These are phyloP conservation scores for Kodamaea fungicola DNA, from an alignment of 1,139 yeast genomes.

Conservation along the genomic window DNA sequence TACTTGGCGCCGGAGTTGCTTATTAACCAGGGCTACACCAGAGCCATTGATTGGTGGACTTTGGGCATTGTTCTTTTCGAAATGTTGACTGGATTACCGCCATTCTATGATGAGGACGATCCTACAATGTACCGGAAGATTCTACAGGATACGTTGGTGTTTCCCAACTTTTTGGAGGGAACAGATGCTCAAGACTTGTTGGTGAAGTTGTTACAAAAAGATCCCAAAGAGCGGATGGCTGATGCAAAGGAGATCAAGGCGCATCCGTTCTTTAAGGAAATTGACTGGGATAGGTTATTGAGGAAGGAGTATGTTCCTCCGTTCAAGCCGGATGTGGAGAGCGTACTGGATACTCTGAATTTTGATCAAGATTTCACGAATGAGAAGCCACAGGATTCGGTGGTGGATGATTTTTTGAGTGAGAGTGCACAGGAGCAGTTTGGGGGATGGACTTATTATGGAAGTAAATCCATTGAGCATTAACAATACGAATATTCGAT, in stretches of 20 bases:
- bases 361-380: constrained; percentile 91
- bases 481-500: too few species aligned
- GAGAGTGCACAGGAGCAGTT: constrained; percentile 94
- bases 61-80: constrained; percentile 89
- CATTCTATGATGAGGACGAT: constrained; percentile 88
- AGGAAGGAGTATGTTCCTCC: constrained; percentile 94
- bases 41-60: constrained; percentile 98
- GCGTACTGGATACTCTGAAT: constrained; percentile 84
- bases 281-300: constrained; percentile 84
- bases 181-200: constrained; percentile 83
- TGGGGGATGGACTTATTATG: constrained; percentile 98
- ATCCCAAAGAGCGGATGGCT: constrained; percentile 73
- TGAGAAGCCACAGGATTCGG: constrained; percentile 93
- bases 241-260: constrained; percentile 84
- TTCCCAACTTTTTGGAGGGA: constrained; percentile 81
- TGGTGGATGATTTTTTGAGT: constrained; percentile 84
- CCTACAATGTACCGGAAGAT: constrained; percentile 93
- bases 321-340: constrained; percentile 86
- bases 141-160: constrained; percentile 79
- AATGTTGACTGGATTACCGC: constrained; percentile 92
- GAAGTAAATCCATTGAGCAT: constrained; percentile 24
- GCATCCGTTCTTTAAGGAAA: constrained; percentile 84
- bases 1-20: constrained; percentile 93
- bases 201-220: constrained; percentile 74
- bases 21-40: constrained; percentile 88